A percentile compares a stretch with the other conserved stretches of the same genome.
Evolutionary conservation across 331 rosid species (phyloP).

Genomic region (Rosa hybrid): DNA sequence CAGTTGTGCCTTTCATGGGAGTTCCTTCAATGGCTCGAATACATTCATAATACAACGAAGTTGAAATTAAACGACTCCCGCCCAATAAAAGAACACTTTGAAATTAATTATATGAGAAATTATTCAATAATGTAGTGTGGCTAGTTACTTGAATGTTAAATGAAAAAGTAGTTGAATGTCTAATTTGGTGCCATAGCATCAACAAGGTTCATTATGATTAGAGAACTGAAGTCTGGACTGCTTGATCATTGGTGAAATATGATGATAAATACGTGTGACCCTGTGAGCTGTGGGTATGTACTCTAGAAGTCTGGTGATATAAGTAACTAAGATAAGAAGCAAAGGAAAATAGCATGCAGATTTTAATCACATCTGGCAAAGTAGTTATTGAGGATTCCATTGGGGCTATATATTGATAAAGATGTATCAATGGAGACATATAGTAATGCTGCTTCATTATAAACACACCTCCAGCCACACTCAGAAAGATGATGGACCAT

Average conservation of each 20-base stretch:
- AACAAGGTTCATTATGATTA: neutral
- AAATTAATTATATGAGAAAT: neutral
- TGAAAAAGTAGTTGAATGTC: neutral
- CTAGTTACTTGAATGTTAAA: neutral
- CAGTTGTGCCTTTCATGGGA: constrained; percentile 97
- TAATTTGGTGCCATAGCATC: neutral
- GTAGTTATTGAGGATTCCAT: neutral
- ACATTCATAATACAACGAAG: constrained; percentile 67
- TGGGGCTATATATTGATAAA: constrained; percentile 22
- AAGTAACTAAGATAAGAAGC: neutral
- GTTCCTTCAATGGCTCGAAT: constrained; percentile 72
- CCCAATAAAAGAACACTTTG: no score
- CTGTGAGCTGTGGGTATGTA: neutral
- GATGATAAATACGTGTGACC: neutral
- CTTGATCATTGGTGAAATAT: neutral
- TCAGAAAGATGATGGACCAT: constrained; percentile 53
- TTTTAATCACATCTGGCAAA: neutral
- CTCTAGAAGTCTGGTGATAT: neutral
- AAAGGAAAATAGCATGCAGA: neutral
- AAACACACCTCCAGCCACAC: constrained; percentile 35
- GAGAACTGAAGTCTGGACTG: neutral
- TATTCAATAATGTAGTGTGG: neutral
- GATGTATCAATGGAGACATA: constrained; percentile 21
- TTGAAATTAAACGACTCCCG: constrained; percentile 36
- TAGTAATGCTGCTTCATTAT: constrained; percentile 52